These are phyloP conservation scores for Iberis amara DNA, from an alignment of 441 rosid species.

Conservation along the genomic window DNA sequence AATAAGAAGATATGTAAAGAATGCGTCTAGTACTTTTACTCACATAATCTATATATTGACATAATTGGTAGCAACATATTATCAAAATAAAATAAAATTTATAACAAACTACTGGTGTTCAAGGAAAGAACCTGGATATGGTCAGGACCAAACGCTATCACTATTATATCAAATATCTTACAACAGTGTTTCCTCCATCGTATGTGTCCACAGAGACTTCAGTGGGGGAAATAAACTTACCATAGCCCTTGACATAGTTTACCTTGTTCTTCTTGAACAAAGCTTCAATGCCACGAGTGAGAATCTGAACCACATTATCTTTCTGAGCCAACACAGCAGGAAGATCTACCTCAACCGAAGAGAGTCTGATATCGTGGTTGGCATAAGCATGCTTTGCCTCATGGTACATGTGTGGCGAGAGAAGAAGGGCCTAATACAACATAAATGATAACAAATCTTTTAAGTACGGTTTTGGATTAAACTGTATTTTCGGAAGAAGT, in stretches of 20 bases:
- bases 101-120: too few species aligned
- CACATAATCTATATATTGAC: too few species aligned
- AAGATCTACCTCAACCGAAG: conserved; percentile 85
- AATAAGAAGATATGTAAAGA: too few species aligned
- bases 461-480: neutral
- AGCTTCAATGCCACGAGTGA: conserved; percentile 89
- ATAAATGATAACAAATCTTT: neutral
- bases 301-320: conserved; percentile 75
- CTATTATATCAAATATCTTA: conserved; percentile 43
- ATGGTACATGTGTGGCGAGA: conserved; percentile 97
- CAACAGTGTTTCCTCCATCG: conserved; percentile 72
- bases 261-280: conserved; percentile 96
- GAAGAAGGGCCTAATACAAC: conserved; percentile 74
- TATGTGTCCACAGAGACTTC: conserved; percentile 81
- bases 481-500: neutral
- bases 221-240: conserved; percentile 72
- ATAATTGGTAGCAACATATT: too few species aligned
- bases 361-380: conserved; percentile 65
- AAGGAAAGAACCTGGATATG: too few species aligned
- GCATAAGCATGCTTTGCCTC: conserved; percentile 86
- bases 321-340: conserved; percentile 96
- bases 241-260: conserved; percentile 87
- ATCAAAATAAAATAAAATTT: too few species aligned
- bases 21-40: too few species aligned
- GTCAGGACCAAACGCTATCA: too few species aligned